Percentiles rank a stretch among this genome's conserved stretches.
phyloP scores from a whole-genome alignment of 2,329 filamentous ascomycete species.

The Scedosporium minutisporum region DNA sequence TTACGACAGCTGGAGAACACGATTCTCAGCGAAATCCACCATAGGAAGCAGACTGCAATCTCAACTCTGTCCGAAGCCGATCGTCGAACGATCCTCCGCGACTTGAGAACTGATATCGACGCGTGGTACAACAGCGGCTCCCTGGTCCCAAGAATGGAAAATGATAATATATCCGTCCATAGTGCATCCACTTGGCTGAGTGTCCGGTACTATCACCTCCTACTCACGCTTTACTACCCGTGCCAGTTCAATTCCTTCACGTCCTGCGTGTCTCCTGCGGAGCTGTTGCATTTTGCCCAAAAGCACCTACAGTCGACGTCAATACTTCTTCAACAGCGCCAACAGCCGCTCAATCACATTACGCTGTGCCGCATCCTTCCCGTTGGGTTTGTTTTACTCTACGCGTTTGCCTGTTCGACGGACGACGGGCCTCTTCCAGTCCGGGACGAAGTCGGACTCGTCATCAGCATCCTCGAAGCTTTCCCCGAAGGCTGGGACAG shows the following conservation, averaged over 20 bases:
- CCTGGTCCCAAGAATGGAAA: slow-evolving; percentile 12
- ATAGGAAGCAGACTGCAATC: slow-evolving; percentile 19
- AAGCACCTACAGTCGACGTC: slow-evolving; percentile 32
- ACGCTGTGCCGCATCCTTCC: too few relatives aligned
- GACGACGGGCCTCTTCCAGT: too few relatives aligned
- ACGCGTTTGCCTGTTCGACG: too few relatives aligned
- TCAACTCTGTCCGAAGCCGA: slow-evolving; percentile 21
- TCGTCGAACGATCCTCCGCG: slow-evolving; percentile 20
- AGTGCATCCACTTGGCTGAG: too few relatives aligned
- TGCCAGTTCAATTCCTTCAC: slow-evolving; percentile 28
- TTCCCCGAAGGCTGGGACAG: too few relatives aligned
- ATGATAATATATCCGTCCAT: too few relatives aligned
- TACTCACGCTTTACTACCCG: slow-evolving; percentile 28
- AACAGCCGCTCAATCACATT: too few relatives aligned
- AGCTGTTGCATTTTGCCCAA: slow-evolving; percentile 27
- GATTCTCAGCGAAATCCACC: slow-evolving; percentile 27
- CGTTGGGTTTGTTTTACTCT: too few relatives aligned
- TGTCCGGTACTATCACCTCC: too few relatives aligned
- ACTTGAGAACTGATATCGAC: slow-evolving; percentile 31
- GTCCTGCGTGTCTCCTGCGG: slow-evolving; percentile 13
- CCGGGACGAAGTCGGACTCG: too few relatives aligned
- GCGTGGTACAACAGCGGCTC: slow-evolving; percentile 37
- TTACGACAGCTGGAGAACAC: slow-evolving; percentile 32
- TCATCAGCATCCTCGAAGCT: too few relatives aligned
- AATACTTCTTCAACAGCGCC: too few relatives aligned